phyloP scores from a whole-genome alignment of 306 rosid genomes.

The Casuarina equisetifolia region DNA sequence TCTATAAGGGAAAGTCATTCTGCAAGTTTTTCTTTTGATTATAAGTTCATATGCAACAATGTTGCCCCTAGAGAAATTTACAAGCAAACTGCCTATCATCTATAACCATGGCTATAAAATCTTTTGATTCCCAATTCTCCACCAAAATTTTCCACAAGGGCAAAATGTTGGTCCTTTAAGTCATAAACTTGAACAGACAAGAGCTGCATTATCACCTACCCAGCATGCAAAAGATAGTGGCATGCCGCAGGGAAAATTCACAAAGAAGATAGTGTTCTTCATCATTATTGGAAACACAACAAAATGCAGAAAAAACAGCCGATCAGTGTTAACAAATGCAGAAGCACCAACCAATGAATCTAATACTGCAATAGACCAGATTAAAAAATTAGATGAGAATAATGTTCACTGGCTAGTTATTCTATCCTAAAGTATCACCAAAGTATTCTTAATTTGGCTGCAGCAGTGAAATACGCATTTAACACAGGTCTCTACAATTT shows the following conservation, averaged over 20 bases:
- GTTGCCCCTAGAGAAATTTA: not conserved
- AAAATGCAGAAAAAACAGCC: not conserved
- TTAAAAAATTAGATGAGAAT: not conserved
- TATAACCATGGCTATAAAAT: not conserved
- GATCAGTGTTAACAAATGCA: not conserved
- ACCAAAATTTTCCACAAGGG: no score
- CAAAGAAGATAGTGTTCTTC: not conserved
- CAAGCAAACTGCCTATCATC: not conserved
- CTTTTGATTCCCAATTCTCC: not conserved
- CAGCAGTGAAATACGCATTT: not conserved
- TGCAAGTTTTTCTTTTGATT: not conserved
- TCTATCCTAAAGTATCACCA: not conserved
- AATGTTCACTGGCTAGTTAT: not conserved
- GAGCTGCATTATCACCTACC: not conserved
- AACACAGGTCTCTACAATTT: not conserved
- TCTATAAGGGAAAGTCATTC: not conserved
- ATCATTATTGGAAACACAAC: not conserved
- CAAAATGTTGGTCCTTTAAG: not conserved
- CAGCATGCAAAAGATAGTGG: not conserved
- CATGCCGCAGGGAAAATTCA: not conserved
- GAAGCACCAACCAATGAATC: not conserved
- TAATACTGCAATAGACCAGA: not conserved
- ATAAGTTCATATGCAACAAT: not conserved
- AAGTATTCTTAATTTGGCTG: not conserved
- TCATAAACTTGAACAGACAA: not conserved